These are phyloP conservation scores for Ustilago esculenta DNA, from an alignment of 1,284 basidiomycete species.

Conservation along the genomic window DNA sequence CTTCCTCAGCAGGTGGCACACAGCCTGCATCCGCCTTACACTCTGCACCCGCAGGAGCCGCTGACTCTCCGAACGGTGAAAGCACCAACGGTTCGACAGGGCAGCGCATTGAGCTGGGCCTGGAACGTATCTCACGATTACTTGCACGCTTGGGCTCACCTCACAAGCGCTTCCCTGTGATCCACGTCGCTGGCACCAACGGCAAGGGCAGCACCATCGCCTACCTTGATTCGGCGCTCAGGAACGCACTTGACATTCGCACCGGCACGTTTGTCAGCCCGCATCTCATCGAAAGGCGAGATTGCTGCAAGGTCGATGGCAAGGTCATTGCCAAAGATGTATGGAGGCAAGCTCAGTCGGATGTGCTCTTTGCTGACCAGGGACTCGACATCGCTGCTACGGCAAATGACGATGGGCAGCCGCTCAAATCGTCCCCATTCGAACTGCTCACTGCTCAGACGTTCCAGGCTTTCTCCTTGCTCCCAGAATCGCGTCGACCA, in stretches of 20 bases:
- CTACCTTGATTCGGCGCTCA: constrained; percentile 81
- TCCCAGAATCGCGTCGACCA: constrained; percentile 68
- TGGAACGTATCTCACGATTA: constrained; percentile 76
- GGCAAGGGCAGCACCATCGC: constrained; percentile 94
- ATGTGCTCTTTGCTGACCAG: constrained; percentile 73
- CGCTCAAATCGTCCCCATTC: constrained; percentile 55
- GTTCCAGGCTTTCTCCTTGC: constrained; percentile 54
- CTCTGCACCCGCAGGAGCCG: not conserved
- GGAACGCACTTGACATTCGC: constrained; percentile 69
- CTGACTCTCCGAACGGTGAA: constrained; percentile 8
- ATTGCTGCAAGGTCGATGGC: constrained; percentile 80
- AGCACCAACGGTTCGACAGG: constrained; percentile 11
- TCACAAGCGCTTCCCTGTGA: constrained; percentile 79
- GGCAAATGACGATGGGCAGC: constrained; percentile 23
- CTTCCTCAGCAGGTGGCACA: not conserved
- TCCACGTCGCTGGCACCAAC: constrained; percentile 95
- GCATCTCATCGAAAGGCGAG: constrained; percentile 81
- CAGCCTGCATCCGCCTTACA: not conserved
- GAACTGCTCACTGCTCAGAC: constrained; percentile 70
- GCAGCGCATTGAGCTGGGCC: constrained; percentile 76
- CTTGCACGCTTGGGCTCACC: constrained; percentile 72
- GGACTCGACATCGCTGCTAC: constrained; percentile 74
- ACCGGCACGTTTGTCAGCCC: constrained; percentile 92
- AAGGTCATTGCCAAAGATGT: constrained; percentile 71
- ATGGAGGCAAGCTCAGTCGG: constrained; percentile 72